Conservation (phyloP, 2,329 filamentous ascomycete genomes). For the Cytospora mali region DNA sequence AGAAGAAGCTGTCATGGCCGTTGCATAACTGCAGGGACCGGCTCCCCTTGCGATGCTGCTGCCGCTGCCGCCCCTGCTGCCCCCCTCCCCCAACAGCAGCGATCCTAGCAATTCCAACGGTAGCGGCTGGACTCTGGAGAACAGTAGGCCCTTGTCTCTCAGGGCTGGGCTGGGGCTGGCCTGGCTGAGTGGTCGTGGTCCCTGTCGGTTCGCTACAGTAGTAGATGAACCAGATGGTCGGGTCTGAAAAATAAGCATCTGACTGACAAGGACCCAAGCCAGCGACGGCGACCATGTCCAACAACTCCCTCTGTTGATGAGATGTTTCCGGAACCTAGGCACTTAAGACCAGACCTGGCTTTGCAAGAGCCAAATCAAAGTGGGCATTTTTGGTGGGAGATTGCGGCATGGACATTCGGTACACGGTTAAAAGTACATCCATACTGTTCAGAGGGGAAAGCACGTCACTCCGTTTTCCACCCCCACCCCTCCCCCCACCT, state of each 20-base stretch:
- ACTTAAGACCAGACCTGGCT: background rate
- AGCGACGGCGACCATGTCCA: slow-evolving; percentile 1
- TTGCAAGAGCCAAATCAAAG: background rate
- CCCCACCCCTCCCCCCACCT: too few relatives aligned
- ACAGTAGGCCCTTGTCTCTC: background rate
- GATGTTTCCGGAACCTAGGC: background rate
- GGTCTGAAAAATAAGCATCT: slow-evolving; percentile 25
- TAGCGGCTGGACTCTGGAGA: background rate
- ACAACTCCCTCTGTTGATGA: background rate
- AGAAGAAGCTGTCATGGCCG: background rate
- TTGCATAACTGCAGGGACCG: background rate
- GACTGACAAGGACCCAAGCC: slow-evolving; percentile 9
- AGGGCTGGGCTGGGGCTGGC: slow-evolving; percentile 6
- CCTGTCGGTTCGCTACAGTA: slow-evolving; percentile 12
- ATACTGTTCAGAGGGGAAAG: background rate
- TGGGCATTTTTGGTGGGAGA: background rate
- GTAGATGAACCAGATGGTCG: slow-evolving; percentile 28
- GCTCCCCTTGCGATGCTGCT: background rate
- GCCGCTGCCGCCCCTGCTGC: background rate
- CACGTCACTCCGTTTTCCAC: background rate
- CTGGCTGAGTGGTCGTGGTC: slow-evolving; percentile 19
- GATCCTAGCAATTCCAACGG: background rate
- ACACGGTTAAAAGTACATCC: background rate
- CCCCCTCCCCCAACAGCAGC: slow-evolving; percentile 1
- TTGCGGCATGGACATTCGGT: background rate